Conservation (phyloP, 441 rosid species). For the Sinapis alba region DNA sequence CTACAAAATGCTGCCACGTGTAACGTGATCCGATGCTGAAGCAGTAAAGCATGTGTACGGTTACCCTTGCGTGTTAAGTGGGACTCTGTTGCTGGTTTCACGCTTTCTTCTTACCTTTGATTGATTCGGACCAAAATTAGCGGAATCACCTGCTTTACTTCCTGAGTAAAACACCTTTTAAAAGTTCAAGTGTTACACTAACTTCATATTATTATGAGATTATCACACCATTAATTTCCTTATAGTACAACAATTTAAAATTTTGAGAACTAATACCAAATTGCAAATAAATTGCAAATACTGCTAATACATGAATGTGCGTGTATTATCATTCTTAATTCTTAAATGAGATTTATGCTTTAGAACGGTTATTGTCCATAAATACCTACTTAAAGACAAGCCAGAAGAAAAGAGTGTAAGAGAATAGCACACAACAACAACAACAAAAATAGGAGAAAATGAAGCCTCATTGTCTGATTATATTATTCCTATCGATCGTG, state of each 20-base stretch:
- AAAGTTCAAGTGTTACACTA: background rate
- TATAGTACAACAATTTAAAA: background rate
- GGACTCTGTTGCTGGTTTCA: background rate
- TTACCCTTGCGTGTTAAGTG: slow-evolving; percentile 30
- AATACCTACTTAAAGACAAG: slow-evolving; percentile 22
- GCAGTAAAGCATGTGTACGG: slow-evolving; percentile 27
- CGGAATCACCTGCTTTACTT: slow-evolving; percentile 35
- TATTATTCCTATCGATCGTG: slow-evolving; percentile 40
- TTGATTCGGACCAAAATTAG: slow-evolving; percentile 16
- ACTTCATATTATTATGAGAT: background rate
- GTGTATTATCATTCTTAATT: slow-evolving; percentile 7
- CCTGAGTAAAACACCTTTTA: background rate
- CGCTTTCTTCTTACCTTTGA: background rate
- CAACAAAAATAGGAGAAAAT: slow-evolving; percentile 1
- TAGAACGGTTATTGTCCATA: slow-evolving; percentile 30
- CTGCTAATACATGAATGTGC: background rate
- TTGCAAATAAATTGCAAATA: background rate
- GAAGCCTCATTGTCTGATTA: slow-evolving; percentile 44
- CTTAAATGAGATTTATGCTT: slow-evolving; percentile 14
- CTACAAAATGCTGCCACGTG: slow-evolving; percentile 26
- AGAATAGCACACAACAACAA: background rate
- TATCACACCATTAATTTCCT: background rate
- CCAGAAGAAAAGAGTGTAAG: background rate
- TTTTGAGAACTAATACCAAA: background rate
- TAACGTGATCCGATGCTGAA: slow-evolving; percentile 22